phyloP scores from a whole-genome alignment of 2,329 filamentous ascomycete genomes.

The Truncatella angustata region DNA sequence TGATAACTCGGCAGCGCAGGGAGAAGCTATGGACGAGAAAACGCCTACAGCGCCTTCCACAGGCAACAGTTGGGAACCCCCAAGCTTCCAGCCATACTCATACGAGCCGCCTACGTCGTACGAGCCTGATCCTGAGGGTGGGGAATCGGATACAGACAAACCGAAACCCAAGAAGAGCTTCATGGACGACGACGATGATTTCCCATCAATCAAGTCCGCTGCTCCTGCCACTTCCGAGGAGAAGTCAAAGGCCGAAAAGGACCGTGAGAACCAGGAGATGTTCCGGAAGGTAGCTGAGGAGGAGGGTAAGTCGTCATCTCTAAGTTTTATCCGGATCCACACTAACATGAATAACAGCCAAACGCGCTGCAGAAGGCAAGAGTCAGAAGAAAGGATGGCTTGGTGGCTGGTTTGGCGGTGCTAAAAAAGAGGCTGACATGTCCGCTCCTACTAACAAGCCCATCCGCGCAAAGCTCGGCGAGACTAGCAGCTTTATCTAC shows the following conservation, averaged over 20 bases:
- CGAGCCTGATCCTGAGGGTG: slow-evolving; percentile 48
- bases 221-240: slow-evolving; percentile 36
- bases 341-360: slow-evolving; percentile 43
- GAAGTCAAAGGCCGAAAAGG: slow-evolving; percentile 66
- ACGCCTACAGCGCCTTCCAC: slow-evolving; percentile 23
- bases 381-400: slow-evolving; percentile 70
- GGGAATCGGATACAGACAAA: slow-evolving; percentile 44
- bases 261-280: slow-evolving; percentile 79
- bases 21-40: slow-evolving; percentile 23
- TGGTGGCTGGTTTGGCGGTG: slow-evolving; percentile 81
- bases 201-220: slow-evolving; percentile 47
- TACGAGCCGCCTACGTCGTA: slow-evolving; percentile 56
- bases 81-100: slow-evolving; percentile 58
- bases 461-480: slow-evolving; percentile 91
- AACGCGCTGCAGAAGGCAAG: slow-evolving; percentile 55
- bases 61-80: slow-evolving; percentile 56
- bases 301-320: slow-evolving; percentile 65
- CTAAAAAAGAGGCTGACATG: slow-evolving; percentile 55
- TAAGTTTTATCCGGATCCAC: background rate
- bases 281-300: slow-evolving; percentile 81
- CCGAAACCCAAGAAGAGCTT: slow-evolving; percentile 69
- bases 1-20: slow-evolving; percentile 27
- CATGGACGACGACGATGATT: slow-evolving; percentile 78
- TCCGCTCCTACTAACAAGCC: slow-evolving; percentile 55
- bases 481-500: slow-evolving; percentile 89